phyloP scores from a whole-genome alignment of 2,329 filamentous ascomycete genomes.

The Aschersonia sp. region DNA sequence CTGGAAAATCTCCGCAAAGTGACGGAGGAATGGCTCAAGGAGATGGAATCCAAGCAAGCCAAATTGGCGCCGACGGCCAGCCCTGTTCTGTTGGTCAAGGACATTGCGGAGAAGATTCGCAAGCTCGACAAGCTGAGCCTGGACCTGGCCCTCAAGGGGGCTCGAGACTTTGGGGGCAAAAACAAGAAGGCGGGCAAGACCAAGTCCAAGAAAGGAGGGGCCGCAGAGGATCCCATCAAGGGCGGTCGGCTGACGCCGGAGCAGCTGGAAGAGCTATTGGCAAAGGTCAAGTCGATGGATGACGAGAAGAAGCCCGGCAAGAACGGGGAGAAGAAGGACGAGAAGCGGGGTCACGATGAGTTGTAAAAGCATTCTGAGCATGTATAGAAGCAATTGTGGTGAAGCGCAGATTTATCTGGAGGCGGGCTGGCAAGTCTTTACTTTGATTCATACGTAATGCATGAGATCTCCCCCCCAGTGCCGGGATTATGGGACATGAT shows the following conservation, averaged over 20 bases:
- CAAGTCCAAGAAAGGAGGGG: conserved; percentile 19
- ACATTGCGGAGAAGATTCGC: conserved; percentile 53
- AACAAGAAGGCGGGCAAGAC: conserved; percentile 22
- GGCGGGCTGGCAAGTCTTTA: too few species aligned
- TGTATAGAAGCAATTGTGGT: too few species aligned
- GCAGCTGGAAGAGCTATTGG: conserved; percentile 28
- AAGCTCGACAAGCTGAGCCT: conserved; percentile 57
- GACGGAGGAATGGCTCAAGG: conserved; percentile 58
- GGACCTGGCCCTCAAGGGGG: conserved; percentile 56
- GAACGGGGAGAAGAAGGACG: not conserved
- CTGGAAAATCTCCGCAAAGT: conserved; percentile 48
- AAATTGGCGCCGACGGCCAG: conserved; percentile 57
- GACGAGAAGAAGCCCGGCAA: conserved; percentile 9
- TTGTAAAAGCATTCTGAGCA: conserved; percentile 10
- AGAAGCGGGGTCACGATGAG: conserved; percentile 18
- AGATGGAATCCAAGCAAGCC: conserved; percentile 55
- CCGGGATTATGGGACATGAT: too few species aligned
- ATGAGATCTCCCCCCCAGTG: too few species aligned
- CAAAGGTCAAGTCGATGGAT: conserved; percentile 18
- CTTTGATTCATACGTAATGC: too few species aligned
- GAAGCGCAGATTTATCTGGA: too few species aligned
- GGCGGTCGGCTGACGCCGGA: conserved; percentile 19
- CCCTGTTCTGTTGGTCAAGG: conserved; percentile 57
- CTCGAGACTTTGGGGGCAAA: conserved; percentile 30
- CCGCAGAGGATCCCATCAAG: conserved; percentile 26